Evolutionary conservation across 495 filamentous ascomycete genomes (phyloP), one percentile per base, ranked within the genome.

Genomic region (Schizothecium vesticola): DNA sequence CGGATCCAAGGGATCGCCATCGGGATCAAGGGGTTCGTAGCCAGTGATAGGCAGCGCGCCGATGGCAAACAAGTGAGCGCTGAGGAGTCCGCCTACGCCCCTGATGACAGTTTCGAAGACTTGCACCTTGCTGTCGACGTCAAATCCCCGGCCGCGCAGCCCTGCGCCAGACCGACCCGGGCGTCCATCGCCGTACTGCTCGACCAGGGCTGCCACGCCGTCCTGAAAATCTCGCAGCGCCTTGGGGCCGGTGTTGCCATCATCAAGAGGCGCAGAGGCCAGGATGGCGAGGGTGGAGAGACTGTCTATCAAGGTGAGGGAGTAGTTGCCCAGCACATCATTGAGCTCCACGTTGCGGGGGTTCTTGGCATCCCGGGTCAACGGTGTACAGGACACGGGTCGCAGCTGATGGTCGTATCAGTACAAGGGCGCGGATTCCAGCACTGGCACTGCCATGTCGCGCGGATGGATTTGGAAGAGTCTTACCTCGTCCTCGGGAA

Each of bases 71-170:
- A 97, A 82, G 80, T 99, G 95, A 8, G 96, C 92, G 71, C 92
- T 96, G 59, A 99, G 81, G 31, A 99, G 80, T 23, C 95, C 95
- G 21, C 96, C 95, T 62, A 99, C 85, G 28, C 94, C 94, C 70
- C 95, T 85, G 75, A 99, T 99, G 11, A 97, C 93, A 2, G 93
- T 97, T 79, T 99, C 95, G 75, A 99, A 99, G 36, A 99, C 92
- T 79, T 99, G 92, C 10, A 99, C 95, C 78, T 97, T 97, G 78
- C 93, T 96, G 78, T 99, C 94, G 56, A 97, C 82, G 80, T 99
- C 93, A 70, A 98, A 99, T 3, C 93, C 95, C 36, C 90, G 85
- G n/a, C 85, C 87, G 68, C 91, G 84, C 70, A 86, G 83, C 10
- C 94, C 94, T 73, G 86, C 83, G 51, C 91, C 92, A 24, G 83